Evolutionary conservation across 78 protist species (phyloP).

Genomic region (Chrysochromulina tobinii): DNA sequence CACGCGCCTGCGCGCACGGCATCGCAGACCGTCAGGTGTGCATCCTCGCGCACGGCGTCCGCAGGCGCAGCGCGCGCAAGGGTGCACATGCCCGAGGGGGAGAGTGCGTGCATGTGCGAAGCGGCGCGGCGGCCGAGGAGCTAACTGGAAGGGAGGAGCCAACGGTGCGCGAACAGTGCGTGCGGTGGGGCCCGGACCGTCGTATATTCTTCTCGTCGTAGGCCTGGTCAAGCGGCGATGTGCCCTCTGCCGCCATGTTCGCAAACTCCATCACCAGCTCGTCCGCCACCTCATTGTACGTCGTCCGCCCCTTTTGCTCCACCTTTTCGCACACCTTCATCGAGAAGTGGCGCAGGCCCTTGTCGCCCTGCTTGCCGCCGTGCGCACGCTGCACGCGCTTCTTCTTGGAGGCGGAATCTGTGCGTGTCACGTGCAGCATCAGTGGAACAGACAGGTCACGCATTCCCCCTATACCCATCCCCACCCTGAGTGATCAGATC

Average conservation of each 20-base stretch:
- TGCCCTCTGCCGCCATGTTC: not conserved
- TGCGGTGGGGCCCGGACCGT: constrained; percentile 22
- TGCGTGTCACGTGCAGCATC: no score
- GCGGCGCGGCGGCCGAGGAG: no score
- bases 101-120: no score
- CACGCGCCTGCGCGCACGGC: constrained; percentile 50
- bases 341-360: constrained; percentile 64
- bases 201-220: constrained; percentile 81
- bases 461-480: no score
- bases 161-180: no score
- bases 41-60: no score
- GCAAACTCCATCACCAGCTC: constrained; percentile 22
- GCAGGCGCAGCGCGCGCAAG: not conserved
- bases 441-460: no score
- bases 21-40: no score
- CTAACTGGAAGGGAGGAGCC: no score
- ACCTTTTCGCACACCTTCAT: constrained; percentile 68
- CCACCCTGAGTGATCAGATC: no score
- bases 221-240: not conserved
- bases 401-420: not conserved
- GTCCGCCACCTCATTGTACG: constrained; percentile 67
- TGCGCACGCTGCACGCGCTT: not conserved
- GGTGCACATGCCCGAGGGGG: not conserved
- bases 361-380: not conserved
- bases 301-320: constrained; percentile 55